These are phyloP conservation scores for Telfairia occidentalis DNA, from an alignment of 331 rosid genomes.

Conservation along the genomic window DNA sequence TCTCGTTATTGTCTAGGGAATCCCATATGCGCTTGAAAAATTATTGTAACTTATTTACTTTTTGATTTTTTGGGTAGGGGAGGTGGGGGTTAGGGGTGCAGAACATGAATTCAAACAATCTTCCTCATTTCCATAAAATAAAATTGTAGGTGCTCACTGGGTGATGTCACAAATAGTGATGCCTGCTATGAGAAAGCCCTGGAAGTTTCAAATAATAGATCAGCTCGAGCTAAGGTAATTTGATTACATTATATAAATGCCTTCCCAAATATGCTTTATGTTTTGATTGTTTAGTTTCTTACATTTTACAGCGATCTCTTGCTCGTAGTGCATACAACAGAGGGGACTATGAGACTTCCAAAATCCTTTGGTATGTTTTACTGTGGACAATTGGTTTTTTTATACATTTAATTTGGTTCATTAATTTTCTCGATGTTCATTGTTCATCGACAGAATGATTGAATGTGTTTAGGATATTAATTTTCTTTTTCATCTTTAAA, in stretches of 20 bases:
- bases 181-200: constrained; percentile 77
- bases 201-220: constrained; percentile 75
- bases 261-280: constrained; percentile 9
- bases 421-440: not conserved
- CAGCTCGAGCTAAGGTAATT: constrained; percentile 85
- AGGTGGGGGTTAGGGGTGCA: not conserved
- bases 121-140: not conserved
- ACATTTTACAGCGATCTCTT: constrained; percentile 59
- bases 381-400: constrained; percentile 5
- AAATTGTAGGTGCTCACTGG: constrained; percentile 75
- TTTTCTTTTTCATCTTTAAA: not conserved
- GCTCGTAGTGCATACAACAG: constrained; percentile 93
- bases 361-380: constrained; percentile 51
- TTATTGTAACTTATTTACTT: not conserved
- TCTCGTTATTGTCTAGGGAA: not conserved
- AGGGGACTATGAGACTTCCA: constrained; percentile 72
- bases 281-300: constrained; percentile 13
- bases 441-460: not conserved
- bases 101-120: not conserved
- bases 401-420: not conserved
- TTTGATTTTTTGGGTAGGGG: not conserved
- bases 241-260: constrained; percentile 10
- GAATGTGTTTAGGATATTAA: not conserved
- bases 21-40: not conserved
- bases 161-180: constrained; percentile 71